Evolutionary conservation across 495 filamentous ascomycete species (phyloP), one percentile per base, ranked within the genome.

Genomic region (Astrothelium subdiscretum): DNA sequence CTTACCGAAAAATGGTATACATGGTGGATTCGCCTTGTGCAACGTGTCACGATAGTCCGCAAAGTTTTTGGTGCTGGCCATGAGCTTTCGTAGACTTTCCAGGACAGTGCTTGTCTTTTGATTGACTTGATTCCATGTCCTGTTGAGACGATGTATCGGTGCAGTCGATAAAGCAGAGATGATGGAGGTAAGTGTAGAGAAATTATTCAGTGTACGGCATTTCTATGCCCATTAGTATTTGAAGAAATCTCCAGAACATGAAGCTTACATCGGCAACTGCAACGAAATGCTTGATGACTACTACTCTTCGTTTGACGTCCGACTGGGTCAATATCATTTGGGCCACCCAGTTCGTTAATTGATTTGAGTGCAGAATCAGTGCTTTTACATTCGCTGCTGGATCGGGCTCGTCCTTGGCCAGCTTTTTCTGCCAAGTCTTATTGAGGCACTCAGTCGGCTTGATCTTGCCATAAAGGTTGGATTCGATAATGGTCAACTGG

Each of bases 311-410:
- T 78, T 92, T 94, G 58, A 96, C 89, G 72, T 97, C 94, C 32
- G 82, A 79, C 72, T 98, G 95, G 2, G 85, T 90, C 68, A 98
- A 78, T 67, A 98, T 97, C 94, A 97, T 97, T 73, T 98, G 92
- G n/a, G 94, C 94, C 60, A 98, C 94, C 95, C 95, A 97, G 73
- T 97, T 98, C 22, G 94, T 97, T 74, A 97, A 83, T 73, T 96
- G 92, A 66, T 98, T 98, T 0, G 95, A 97, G 72, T 98, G 94
- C 48, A 97, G 80, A 75, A 98, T 98, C 63, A 98, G 79, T 12
- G 91, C 87, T 72, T 96, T 96, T 65, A 98, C 91, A 71, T 98
- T 97, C 1, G 90, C 80, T 31, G 95, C 91, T 11, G 92, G 92
- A 70, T 97, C 94, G 0, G 87, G 83, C 64, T 95, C 92, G 57